A percentile compares a stretch with the other conserved stretches of the same genome.
These are phyloP conservation scores for Paraphaeosphaeria sporulosa DNA, from an alignment of 2,329 filamentous ascomycete genomes.

Conservation along the genomic window DNA sequence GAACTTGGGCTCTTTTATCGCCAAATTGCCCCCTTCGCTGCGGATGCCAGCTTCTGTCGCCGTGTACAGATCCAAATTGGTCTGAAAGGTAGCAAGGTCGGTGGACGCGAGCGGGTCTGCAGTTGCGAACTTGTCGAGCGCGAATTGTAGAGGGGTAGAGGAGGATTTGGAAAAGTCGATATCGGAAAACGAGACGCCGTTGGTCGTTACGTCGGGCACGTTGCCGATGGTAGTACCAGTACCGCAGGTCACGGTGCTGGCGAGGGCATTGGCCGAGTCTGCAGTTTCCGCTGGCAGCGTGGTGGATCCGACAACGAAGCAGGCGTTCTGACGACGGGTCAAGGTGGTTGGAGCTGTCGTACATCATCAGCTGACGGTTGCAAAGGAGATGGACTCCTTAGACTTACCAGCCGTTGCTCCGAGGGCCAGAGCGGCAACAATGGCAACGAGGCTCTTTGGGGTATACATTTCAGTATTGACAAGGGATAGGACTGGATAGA, in stretches of 20 bases:
- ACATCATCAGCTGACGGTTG: neutral
- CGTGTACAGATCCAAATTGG: constrained; percentile 63
- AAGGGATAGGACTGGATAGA: neutral
- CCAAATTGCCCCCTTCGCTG: constrained; percentile 60
- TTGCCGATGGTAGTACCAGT: constrained; percentile 58
- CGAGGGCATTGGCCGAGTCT: constrained; percentile 53
- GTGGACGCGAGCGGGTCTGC: constrained; percentile 57
- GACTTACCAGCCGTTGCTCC: constrained; percentile 7
- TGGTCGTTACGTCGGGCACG: constrained; percentile 66
- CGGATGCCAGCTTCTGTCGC: constrained; percentile 68
- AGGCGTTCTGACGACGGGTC: constrained; percentile 44
- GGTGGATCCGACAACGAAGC: constrained; percentile 63
- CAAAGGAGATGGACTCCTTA: neutral
- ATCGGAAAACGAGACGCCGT: constrained; percentile 58
- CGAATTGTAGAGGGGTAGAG: constrained; percentile 61
- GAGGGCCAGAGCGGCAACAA: constrained; percentile 9
- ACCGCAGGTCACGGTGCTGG: constrained; percentile 60
- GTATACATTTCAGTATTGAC: constrained; percentile 1
- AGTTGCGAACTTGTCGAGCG: constrained; percentile 63
- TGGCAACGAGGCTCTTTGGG: constrained; percentile 3
- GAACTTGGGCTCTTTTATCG: constrained; percentile 70
- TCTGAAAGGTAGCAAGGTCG: constrained; percentile 61
- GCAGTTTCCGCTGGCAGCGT: constrained; percentile 61
- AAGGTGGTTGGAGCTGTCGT: constrained; percentile 6
- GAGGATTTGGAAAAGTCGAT: constrained; percentile 64